phyloP scores from a whole-genome alignment of 225 moss, liverwort and hornwort species.

The Antitrichia curtipendula region DNA sequence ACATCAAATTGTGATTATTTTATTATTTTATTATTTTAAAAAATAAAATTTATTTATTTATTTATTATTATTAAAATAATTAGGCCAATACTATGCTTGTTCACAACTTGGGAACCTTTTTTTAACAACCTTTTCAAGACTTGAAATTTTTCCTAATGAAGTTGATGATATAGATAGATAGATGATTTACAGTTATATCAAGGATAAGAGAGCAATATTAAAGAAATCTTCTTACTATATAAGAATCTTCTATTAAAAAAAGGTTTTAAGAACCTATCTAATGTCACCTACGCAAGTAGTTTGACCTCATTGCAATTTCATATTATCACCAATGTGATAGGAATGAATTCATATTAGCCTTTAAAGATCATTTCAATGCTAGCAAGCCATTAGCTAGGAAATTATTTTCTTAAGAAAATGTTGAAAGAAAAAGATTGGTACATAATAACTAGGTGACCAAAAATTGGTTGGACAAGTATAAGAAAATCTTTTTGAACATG shows the following conservation, averaged over 20 bases:
- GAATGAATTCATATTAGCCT: not conserved
- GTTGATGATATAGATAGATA: not conserved
- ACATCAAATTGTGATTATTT: too few relatives aligned
- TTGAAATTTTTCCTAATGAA: too few relatives aligned
- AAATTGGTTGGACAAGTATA: not conserved
- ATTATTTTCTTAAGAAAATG: rapidly evolving
- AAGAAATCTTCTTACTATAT: not conserved
- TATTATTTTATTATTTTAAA: too few relatives aligned
- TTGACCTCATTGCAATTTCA: not conserved
- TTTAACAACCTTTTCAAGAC: too few relatives aligned
- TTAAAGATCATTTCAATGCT: not conserved
- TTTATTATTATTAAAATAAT: too few relatives aligned
- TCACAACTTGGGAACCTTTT: too few relatives aligned
- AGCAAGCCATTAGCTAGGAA: rapidly evolving
- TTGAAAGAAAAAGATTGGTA: rapidly evolving
- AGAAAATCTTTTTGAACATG: not conserved
- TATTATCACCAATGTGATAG: not conserved
- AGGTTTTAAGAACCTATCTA: not conserved
- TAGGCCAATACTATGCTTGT: too few relatives aligned
- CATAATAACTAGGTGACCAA: not conserved
- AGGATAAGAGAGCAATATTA: not conserved
- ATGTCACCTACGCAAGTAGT: not conserved
- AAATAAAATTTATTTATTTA: too few relatives aligned
- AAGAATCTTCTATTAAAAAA: not conserved
- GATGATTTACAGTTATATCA: rapidly evolving